Evolutionary conservation across 345 rosid genomes (phyloP), one percentile per base, ranked within the genome.

Genomic region (Laguncularia racemosa): DNA sequence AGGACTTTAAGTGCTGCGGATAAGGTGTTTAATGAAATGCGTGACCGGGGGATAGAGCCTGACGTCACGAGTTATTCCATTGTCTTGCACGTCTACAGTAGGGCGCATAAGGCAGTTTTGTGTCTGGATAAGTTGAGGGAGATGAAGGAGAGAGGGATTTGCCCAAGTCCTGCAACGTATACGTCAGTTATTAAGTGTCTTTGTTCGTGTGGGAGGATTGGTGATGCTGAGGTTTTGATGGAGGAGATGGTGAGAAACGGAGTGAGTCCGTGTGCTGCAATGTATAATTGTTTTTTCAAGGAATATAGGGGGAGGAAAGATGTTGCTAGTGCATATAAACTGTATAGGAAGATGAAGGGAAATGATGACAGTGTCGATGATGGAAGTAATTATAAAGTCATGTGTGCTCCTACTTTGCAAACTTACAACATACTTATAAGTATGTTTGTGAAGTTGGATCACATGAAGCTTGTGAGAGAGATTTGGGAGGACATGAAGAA

Each of bases 291-390:
- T 61, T 86, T 91, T 71, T 84, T 86, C 17, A 88, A 88, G 71
- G 98, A 91, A 68, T 91, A 91, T 8, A 73, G 68, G 58, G 98
- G 96, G 19, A 74, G 96, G 77, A 82, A 82, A 58, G 95, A 86
- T 62, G 73, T 59, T 0, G 73, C 71, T 13, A 73, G 80, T 11
- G 93, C 96, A 0, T 52, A 88, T 72, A 81, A 72, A 51, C 62
- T 91, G 61, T 91, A 91, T 59, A 69, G 84, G 78, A 81, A 78
- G 71, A 81, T 89, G 87, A 84, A 75, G 71, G 89, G 75, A 55
- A 73, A 53, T 20, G 62, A 47, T 26, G 17, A 33, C 40, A 33
- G 40, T 33, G 9, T 7, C 7, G 40, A 9, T 33, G 40, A 33
- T 33, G 40, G 7, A 7, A 33, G 9, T 33, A 33, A 33, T 33